These are phyloP conservation scores for Lentinus tigrinus DNA, from an alignment of 768 basidiomycete genomes.

Conservation along the genomic window DNA sequence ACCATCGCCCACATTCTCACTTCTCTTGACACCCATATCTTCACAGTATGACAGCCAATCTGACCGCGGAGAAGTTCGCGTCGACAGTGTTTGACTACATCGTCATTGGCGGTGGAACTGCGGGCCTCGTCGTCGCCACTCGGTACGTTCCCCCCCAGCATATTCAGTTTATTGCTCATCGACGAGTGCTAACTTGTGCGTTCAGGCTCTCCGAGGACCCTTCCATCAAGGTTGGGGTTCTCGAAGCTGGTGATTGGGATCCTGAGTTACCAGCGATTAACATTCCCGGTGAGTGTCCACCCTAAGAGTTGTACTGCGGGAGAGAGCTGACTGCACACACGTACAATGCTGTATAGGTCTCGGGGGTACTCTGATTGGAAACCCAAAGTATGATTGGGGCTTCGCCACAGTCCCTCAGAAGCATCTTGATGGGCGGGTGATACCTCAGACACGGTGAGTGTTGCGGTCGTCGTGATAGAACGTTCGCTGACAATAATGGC, in stretches of 20 bases:
- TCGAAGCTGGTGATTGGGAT: neutral
- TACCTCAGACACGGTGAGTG: neutral
- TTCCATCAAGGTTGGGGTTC: neutral
- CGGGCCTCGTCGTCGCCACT: neutral
- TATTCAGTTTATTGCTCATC: too few relatives aligned
- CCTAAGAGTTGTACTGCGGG: neutral
- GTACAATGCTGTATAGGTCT: neutral
- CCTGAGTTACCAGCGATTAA: neutral
- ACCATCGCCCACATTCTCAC: neutral
- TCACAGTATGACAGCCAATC: neutral
- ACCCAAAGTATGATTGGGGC: neutral
- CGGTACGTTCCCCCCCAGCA: neutral
- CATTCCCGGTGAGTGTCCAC: neutral
- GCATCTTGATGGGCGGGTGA: neutral
- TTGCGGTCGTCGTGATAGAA: neutral
- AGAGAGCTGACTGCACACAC: neutral
- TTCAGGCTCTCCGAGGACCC: neutral
- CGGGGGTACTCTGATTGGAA: neutral
- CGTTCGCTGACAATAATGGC: neutral
- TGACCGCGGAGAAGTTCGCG: neutral
- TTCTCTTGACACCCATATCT: too few relatives aligned
- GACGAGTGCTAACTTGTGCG: neutral
- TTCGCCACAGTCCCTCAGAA: neutral
- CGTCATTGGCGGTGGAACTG: neutral
- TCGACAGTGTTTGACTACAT: neutral